Conservation (phyloP, 768 basidiomycete species). For the Rhodocollybia butyracea region DNA sequence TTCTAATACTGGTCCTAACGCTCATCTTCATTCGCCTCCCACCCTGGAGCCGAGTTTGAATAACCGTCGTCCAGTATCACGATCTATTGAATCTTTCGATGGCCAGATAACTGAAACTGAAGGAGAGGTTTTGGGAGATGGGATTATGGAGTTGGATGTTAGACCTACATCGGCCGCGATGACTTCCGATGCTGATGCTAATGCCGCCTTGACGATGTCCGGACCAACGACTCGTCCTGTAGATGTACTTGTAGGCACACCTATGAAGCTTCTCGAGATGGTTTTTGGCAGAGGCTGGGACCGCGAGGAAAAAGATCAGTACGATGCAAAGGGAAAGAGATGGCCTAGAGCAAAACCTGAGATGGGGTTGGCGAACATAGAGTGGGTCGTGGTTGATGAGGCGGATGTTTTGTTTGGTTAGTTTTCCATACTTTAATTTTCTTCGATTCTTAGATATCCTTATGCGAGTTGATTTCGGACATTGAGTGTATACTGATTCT, state of each 20-base stretch:
- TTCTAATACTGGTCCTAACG: too few relatives aligned
- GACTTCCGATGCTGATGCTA: not conserved
- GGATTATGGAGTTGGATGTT: constrained; percentile 22
- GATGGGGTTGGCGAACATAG: constrained; percentile 65
- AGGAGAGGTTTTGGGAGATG: constrained; percentile 11
- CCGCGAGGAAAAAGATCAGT: constrained; percentile 26
- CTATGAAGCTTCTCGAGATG: constrained; percentile 61
- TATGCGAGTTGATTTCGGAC: not conserved
- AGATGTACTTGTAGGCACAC: constrained; percentile 65
- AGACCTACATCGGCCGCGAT: constrained; percentile 7
- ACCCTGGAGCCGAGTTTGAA: too few relatives aligned
- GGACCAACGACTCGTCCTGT: constrained; percentile 25
- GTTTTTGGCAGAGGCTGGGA: constrained; percentile 53
- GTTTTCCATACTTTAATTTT: too few relatives aligned
- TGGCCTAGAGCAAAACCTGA: constrained; percentile 38
- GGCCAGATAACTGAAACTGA: constrained; percentile 19
- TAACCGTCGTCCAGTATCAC: too few relatives aligned
- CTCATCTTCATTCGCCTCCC: too few relatives aligned
- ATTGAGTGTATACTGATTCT: not conserved
- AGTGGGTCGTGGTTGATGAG: constrained; percentile 91
- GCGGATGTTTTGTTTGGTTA: constrained; percentile 87
- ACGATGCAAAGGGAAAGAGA: not conserved
- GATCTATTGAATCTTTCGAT: constrained; percentile 5
- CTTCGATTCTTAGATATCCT: not conserved
- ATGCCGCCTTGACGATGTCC: not conserved